These are phyloP conservation scores for Ophiosphaerella narmari DNA, from an alignment of 2,329 filamentous ascomycete species.

Conservation along the genomic window DNA sequence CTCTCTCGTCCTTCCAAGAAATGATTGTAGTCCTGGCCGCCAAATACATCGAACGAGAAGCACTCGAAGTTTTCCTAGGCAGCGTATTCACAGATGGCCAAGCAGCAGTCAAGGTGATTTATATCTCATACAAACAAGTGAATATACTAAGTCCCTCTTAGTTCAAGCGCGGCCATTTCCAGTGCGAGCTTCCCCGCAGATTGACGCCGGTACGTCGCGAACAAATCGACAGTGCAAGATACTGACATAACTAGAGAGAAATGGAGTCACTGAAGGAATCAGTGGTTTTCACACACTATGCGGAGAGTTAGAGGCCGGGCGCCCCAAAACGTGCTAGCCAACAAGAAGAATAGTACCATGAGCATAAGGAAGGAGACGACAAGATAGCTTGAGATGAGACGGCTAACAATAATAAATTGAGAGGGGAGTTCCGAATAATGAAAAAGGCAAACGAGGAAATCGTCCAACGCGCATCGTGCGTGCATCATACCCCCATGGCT, in stretches of 20 bases:
- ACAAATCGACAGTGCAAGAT: neutral
- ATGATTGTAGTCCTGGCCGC: slow-evolving; percentile 10
- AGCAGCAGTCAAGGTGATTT: slow-evolving; percentile 2
- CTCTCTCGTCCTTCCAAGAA: neutral
- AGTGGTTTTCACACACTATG: slow-evolving; percentile 10
- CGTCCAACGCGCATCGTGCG: too few species aligned
- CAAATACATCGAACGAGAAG: slow-evolving; percentile 10
- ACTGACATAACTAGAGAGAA: slow-evolving; percentile 3
- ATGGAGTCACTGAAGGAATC: slow-evolving; percentile 2
- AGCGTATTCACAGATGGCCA: slow-evolving; percentile 7
- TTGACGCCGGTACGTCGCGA: slow-evolving; percentile 2
- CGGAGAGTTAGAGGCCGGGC: neutral
- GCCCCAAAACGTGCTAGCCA: neutral
- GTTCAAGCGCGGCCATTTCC: slow-evolving; percentile 13
- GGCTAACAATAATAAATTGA: too few species aligned
- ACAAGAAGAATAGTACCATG: too few species aligned
- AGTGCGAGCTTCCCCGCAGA: slow-evolving; percentile 13
- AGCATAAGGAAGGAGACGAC: too few species aligned
- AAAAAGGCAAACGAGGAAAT: too few species aligned
- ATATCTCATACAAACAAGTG: neutral
- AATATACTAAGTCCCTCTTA: slow-evolving; percentile 1
- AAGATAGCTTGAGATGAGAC: too few species aligned
- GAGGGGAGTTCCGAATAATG: too few species aligned
- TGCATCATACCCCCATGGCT: too few species aligned
- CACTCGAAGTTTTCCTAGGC: slow-evolving; percentile 7